Evolutionary conservation across 257 asterid species (phyloP).

Genomic region (Salvia rosmarinus): DNA sequence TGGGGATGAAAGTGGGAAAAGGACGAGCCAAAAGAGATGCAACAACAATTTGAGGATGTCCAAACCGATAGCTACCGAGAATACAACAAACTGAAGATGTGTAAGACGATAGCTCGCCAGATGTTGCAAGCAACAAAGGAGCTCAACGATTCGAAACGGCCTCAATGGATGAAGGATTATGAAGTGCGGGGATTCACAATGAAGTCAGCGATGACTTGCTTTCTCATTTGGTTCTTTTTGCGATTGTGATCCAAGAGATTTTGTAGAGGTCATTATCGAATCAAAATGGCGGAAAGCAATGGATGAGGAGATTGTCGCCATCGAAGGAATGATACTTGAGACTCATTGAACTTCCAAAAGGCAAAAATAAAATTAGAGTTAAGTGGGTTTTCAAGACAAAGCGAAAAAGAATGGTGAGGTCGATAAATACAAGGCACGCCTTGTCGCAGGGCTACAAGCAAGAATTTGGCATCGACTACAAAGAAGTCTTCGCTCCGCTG

Average conservation of each 20-base stretch:
- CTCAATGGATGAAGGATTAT: background rate
- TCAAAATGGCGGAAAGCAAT: background rate
- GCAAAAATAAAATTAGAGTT: background rate
- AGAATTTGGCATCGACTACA: background rate
- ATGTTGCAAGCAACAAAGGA: background rate
- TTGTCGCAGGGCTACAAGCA: background rate
- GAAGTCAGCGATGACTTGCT: background rate
- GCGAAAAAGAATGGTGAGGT: background rate
- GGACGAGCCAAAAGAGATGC: background rate
- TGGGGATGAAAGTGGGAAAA: background rate
- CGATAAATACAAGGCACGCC: background rate
- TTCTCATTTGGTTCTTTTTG: background rate
- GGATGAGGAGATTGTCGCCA: background rate
- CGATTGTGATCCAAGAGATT: background rate
- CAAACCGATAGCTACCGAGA: no score
- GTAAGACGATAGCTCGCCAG: no score
- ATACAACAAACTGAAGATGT: background rate
- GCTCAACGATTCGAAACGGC: background rate
- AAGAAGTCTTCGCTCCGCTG: background rate
- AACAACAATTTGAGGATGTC: no score
- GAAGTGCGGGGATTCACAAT: background rate
- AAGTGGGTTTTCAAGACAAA: constrained; percentile 7
- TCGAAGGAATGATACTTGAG: background rate
- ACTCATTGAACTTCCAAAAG: background rate
- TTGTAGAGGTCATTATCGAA: background rate